Base-by-base conservation (phyloP, 2,329 filamentous ascomycete genomes). In the Pezicula radicicola region DNA sequence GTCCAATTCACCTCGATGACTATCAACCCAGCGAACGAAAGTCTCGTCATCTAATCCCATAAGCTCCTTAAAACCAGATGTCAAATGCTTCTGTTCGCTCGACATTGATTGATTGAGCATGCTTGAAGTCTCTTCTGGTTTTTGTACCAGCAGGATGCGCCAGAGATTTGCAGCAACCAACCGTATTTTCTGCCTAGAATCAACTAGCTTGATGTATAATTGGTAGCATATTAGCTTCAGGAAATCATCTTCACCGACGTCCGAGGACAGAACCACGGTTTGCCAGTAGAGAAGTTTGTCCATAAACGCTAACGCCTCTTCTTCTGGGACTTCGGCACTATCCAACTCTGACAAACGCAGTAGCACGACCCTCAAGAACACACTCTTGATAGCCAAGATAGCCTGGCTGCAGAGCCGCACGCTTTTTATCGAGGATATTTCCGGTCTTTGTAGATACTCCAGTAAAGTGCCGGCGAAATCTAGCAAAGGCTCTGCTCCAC, bases 211-310 rank as follows among this genome's bases (percentile, higher is more conserved):
- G 7, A 86, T 85, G 67, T 97, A 99, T 3, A 99, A 82, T 55
- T 97, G 84, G 63, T 96, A 97, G 77, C 91, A 97, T 40, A 97
- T 82, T 33, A 97, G 78, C 57, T 87, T 88, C 63, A 97, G 80
- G 63, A 89, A 89, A 9, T 90, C 85, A n/a, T 89, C 83, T 42
- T 96, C 91, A 6, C 81, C 77, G 3, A 89, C 87, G 15, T 94
- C 83, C 4, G 87, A 84, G 2, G 85, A 86, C 15, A 99, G 75
- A 15, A 99, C 84, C 16, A 96, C 89, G 18, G 90, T 91, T 67
- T 97, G 94, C 94, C 94, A 99, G 68, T 97, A 97, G 0, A 90
- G 84, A 62, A 99, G 83, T 65, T 91, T 93, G 54, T 89, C 81
- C 69, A 99, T 81, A 52, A 95, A 91, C 1, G 79, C 74, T 25